Evolutionary conservation across 208 protist genomes (phyloP), one percentile per base, ranked within the genome.

Genomic region (Plasmodiophora brassicae): DNA sequence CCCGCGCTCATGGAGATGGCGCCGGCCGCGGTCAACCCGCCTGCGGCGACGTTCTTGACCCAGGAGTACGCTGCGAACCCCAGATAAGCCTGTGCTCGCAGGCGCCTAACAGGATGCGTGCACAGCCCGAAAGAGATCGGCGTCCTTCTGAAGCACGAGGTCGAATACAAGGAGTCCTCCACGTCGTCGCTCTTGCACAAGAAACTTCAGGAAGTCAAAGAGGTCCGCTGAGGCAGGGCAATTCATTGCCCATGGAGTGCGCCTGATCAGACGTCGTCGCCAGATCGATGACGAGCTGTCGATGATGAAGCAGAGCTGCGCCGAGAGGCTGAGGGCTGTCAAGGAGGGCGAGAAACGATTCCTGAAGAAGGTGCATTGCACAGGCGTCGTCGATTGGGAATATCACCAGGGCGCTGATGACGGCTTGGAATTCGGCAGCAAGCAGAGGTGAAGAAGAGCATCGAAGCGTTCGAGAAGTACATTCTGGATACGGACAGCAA

Each of bases 161-260:
- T 78, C 65, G n/a, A 78, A 78, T 78, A 78, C 65, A 78, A 32
- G n/a, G n/a, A 5, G 10, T 78, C 65, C 5, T 78, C 65, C 5
- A 78, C 41, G 10, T 78, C 65, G 5, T 78, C 65, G n/a, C 65
- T 78, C 41, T 38, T 78, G 5, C 65, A 78, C n/a, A 78, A 78
- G 41, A 78, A 78, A 38, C 65, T 78, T n/a, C 65, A 78, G n/a
- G 65, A 78, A 78, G 65, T 78, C 32, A 78, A 78, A 78, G 65
- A 78, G n/a, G 65, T 78, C 50, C 50, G 50, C 25, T 57, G 25
- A 78, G 32, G 10, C 14, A 32, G 20, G 32, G 41, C 5, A 5
- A 78, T 78, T 78, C 41, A 44, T 78, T 14, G 10, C n/a, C 41
- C 32, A 38, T 5, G n/a, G 32, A 78, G 65, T 44, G n/a, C n/a